phyloP scores from a whole-genome alignment of 129 eudicot genomes.

The Daucus carota region DH1_v3.0 NC_030384.2:33354001-33354500 shows the following conservation, averaged over 20 bases:
- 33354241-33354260: conserved; percentile 93
- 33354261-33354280: conserved; percentile 85
- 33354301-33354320: conserved; percentile 67
- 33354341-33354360: conserved; percentile 64
- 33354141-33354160: background rate
- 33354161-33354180: background rate
- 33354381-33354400: conserved; percentile 54
- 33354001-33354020: conserved; percentile 43
- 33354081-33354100: background rate
- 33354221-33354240: conserved; percentile 81
- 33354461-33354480: background rate
- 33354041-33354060: conserved; percentile 49
- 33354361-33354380: conserved; percentile 85
- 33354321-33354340: conserved; percentile 70
- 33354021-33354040: conserved; percentile 52
- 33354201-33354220: conserved; percentile 77
- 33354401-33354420: conserved; percentile 90
- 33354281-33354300: conserved; percentile 88
- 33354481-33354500: background rate
- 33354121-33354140: background rate
- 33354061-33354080: conserved; percentile 37
- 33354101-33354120: background rate
- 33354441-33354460: background rate
- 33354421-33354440: conserved; percentile 53
- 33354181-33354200: background rate